Evolutionary conservation across 148 eudicot species (phyloP).

Genomic region (Beta vulgaris): DNA sequence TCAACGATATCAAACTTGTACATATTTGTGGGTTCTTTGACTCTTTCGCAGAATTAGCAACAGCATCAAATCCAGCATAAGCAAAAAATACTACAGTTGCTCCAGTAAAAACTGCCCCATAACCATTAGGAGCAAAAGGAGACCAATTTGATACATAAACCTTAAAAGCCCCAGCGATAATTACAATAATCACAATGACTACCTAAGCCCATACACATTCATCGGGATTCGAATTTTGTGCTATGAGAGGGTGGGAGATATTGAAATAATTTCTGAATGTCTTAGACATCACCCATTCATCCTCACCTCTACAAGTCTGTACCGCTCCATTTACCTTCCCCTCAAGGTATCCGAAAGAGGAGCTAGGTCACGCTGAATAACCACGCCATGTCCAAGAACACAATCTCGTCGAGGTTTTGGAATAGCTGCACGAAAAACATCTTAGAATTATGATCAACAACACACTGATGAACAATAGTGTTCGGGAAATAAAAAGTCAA

Average conservation of each 20-base stretch:
- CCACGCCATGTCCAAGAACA: constrained; percentile 92
- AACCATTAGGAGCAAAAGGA: constrained; percentile 89
- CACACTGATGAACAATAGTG: too few species aligned
- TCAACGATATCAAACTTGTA: neutral
- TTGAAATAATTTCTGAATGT: constrained; percentile 85
- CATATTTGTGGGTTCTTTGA: constrained; percentile 83
- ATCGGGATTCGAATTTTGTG: constrained; percentile 72
- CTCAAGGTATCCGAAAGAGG: constrained; percentile 88
- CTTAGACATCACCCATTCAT: constrained; percentile 97
- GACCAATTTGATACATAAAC: constrained; percentile 93
- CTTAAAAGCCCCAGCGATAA: constrained; percentile 70
- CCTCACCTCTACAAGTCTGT: constrained; percentile 96
- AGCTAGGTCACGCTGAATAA: constrained; percentile 85
- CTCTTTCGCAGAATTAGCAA: constrained; percentile 99
- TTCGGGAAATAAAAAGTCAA: too few species aligned
- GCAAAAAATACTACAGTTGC: constrained; percentile 97
- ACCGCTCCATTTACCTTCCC: constrained; percentile 99
- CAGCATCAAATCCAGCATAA: constrained; percentile 98
- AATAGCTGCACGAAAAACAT: constrained; percentile 63
- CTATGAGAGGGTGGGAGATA: constrained; percentile 87
- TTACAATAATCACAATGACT: constrained; percentile 74
- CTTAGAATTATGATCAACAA: neutral
- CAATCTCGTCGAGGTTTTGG: constrained; percentile 88
- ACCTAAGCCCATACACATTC: constrained; percentile 99
- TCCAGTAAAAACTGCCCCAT: constrained; percentile 73